Percentiles rank a stretch among this genome's conserved stretches.
These are phyloP conservation scores for Fusarium vanettenii DNA, from an alignment of 2,329 filamentous ascomycete species.

Conservation along the genomic window DNA sequence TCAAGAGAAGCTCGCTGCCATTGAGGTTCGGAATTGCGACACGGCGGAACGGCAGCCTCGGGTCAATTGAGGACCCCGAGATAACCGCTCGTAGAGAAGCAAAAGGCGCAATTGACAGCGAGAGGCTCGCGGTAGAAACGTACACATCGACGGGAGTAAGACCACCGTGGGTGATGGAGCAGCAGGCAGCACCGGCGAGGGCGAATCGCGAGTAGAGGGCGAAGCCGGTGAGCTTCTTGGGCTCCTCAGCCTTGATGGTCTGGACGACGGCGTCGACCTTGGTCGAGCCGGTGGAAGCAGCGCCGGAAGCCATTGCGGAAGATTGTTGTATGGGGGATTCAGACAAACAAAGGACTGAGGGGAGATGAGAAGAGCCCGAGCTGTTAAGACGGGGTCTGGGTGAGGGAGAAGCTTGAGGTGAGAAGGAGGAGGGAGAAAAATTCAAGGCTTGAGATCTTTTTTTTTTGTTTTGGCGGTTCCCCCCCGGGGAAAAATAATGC, in stretches of 20 bases:
- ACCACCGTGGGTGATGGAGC: conserved; percentile 95
- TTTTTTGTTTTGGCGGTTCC: conserved; percentile 42
- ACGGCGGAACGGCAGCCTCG: conserved; percentile 8
- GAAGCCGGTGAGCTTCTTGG: conserved; percentile 61
- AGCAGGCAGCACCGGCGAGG: conserved; percentile 97
- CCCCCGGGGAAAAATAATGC: conserved; percentile 39
- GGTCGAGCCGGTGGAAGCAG: conserved; percentile 53
- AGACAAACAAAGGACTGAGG: conserved; percentile 49
- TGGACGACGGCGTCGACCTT: conserved; percentile 60
- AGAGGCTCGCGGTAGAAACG: conserved; percentile 55
- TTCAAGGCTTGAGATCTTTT: conserved; percentile 45
- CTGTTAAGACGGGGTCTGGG: conserved; percentile 5
- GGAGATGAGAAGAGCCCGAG: conserved; percentile 43
- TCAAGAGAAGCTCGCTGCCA: neutral
- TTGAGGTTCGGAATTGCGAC: neutral
- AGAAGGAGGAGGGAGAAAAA: conserved; percentile 22
- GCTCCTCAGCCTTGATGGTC: conserved; percentile 54
- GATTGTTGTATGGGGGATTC: conserved; percentile 11
- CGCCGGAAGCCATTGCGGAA: conserved; percentile 56
- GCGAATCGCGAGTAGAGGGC: conserved; percentile 95
- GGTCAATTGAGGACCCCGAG: conserved; percentile 6
- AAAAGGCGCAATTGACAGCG: conserved; percentile 34
- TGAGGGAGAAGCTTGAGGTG: conserved; percentile 18
- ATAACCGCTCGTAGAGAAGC: conserved; percentile 9
- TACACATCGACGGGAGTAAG: conserved; percentile 99